phyloP scores from a whole-genome alignment of 1,139 yeast species.

The Debaryomyces nepalensis region DNA sequence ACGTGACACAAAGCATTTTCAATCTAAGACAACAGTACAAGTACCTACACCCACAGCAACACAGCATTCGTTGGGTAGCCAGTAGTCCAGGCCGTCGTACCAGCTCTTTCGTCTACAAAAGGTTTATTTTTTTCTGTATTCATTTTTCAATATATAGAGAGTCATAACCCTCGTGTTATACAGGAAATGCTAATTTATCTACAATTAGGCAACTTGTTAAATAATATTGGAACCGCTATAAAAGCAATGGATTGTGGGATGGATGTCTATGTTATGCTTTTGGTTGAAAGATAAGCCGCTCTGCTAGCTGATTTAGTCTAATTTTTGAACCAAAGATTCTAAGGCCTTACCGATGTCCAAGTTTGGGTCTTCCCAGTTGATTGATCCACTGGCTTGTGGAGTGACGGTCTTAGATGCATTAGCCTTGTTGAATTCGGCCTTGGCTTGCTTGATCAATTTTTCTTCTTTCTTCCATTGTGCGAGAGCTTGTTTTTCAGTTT shows the following conservation, averaged over 20 bases:
- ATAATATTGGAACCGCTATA: constrained; percentile 3
- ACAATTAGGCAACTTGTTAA: constrained; percentile 11
- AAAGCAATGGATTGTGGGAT: neutral
- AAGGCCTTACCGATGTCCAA: constrained; percentile 71
- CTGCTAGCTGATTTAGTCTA: constrained; percentile 32
- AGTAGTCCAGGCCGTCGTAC: too few relatives aligned
- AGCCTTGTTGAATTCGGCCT: constrained; percentile 80
- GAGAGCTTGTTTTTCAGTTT: constrained; percentile 60
- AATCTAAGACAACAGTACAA: too few relatives aligned
- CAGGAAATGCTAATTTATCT: constrained; percentile 12
- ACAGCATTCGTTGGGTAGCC: too few relatives aligned
- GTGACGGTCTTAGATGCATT: constrained; percentile 51
- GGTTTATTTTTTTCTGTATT: constrained; percentile 1
- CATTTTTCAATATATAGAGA: constrained; percentile 7
- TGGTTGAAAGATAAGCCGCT: constrained; percentile 2
- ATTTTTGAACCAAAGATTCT: constrained; percentile 49
- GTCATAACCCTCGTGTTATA: constrained; percentile 7
- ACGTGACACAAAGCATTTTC: too few relatives aligned
- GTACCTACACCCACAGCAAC: too few relatives aligned
- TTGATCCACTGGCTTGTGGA: constrained; percentile 43
- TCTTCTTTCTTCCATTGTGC: constrained; percentile 67
- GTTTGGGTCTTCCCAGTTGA: constrained; percentile 89
- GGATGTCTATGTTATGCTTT: constrained; percentile 3
- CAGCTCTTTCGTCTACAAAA: neutral
- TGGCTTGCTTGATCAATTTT: constrained; percentile 84